Evolutionary conservation across 257 asterid genomes (phyloP), one percentile per base, ranked within the genome.

Genomic region (Cynanchum wilfordii): DNA sequence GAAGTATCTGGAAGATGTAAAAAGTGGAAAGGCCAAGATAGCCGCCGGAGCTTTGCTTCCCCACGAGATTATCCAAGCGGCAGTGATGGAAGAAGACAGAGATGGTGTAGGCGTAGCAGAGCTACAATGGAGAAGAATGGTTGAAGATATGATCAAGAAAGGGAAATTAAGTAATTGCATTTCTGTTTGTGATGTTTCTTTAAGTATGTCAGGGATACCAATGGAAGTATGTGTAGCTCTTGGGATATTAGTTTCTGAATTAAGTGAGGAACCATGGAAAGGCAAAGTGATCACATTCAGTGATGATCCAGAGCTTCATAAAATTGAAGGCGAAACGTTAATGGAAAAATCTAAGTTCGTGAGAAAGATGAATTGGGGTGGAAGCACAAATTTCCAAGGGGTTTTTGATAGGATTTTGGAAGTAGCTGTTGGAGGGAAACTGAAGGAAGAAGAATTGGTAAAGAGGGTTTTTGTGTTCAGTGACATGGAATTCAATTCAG

Each of bases 191-290:
- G 90, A 88, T 76, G 94, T 88, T 22, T 88, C 89, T 0, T 87
- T 79, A 0, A 82, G 89, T 55, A 86, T 88, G 94, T 0, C 0
- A 0, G 89, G 94, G 33, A 84, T 60, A 12, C 91, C 91, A 20
- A 84, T 84, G 90, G 89, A 82, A 58, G 93, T 87, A 2, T 77
- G 77, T 29, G 85, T 86, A 22, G 89, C 89, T 3, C 85, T 88
- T 16, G 89, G 93, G 10, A 59, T 86, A 5, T 55, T 86, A 62
- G 82, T 88, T 25, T 84, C 89, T 3, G 89, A 88, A 58, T 64
- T 86, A 15, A 81, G 87, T 29, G 89, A 81, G 68, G 91, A 84
- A 62, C 91, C 91, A 11, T 88, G 94, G 91, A 88, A 81, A 75
- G 88, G 88, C 8, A 81, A 82, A 40, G 55, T 86, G 75, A 84